Evolutionary conservation across 176 grass and related monocot genomes (phyloP).

Genomic region (Musa acuminata): DNA sequence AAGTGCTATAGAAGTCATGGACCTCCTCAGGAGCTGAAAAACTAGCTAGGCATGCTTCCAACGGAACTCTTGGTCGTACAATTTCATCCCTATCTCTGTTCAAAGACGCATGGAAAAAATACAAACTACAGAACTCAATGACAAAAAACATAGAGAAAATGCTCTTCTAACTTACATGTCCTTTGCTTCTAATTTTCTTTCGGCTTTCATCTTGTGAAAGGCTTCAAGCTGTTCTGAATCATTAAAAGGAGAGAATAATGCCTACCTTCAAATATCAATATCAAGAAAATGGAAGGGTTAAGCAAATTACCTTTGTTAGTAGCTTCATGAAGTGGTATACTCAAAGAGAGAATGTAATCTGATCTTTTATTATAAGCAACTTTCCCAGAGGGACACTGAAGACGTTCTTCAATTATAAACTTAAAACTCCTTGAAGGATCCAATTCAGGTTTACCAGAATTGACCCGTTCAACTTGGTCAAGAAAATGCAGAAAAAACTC

Average conservation of each 20-base stretch:
- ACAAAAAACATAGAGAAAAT: neutral
- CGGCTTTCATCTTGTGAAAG: slow-evolving; percentile 59
- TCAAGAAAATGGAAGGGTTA: neutral
- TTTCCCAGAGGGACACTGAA: slow-evolving; percentile 93
- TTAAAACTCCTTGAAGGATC: slow-evolving; percentile 75
- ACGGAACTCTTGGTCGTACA: slow-evolving; percentile 78
- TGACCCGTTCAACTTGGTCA: slow-evolving; percentile 81
- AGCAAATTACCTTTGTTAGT: slow-evolving; percentile 73
- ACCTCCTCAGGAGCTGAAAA: slow-evolving; percentile 81
- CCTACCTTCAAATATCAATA: slow-evolving; percentile 4
- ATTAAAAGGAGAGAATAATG: neutral
- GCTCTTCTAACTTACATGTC: slow-evolving; percentile 45
- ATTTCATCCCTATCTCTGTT: slow-evolving; percentile 72
- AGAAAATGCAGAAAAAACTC: slow-evolving; percentile 86
- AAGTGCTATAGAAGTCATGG: slow-evolving; percentile 76
- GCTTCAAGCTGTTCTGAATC: slow-evolving; percentile 70
- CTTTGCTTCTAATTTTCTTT: slow-evolving; percentile 70
- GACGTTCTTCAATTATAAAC: slow-evolving; percentile 80
- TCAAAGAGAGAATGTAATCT: slow-evolving; percentile 73
- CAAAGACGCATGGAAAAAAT: neutral
- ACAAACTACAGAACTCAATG: neutral
- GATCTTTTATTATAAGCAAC: slow-evolving; percentile 85
- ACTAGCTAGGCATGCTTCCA: slow-evolving; percentile 81
- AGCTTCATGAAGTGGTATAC: slow-evolving; percentile 78
- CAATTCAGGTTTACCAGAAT: slow-evolving; percentile 49